Evolutionary conservation across 2,329 filamentous ascomycete species (phyloP), one percentile per base, ranked within the genome.

Genomic region (Raffaelea ambrosiae): DNA sequence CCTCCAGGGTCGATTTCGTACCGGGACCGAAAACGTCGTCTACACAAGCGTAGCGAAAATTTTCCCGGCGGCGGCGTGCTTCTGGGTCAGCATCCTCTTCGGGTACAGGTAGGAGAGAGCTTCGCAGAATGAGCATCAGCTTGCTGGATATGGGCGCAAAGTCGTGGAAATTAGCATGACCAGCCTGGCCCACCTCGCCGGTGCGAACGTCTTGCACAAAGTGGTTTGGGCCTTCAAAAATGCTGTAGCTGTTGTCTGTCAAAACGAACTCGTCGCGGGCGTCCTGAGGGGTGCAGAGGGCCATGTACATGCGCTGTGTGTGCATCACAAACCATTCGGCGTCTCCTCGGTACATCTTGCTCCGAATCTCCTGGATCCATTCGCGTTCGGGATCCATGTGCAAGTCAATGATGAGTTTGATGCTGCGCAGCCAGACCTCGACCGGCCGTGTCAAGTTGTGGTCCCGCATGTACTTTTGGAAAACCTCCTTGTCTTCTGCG

Each of bases 351-450:
- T 56, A 61, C 54, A 60, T 60, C 14, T 46, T 41, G 4, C 51
- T 43, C 4, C 14, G n/a, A 4, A 61, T 46, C n/a, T 57, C 48
- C 5, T 10, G 3, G 1, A 44, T 11, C 58, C 59, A 61, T 5
- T 52, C 43, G 3, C 40, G 14, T 14, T 53, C 51, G 4, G 49
- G 45, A 29, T 58, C 55, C 55, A 58, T 59, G 4, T 57, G 52
- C 8, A 58, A 26, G 7, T 59, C 50, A 20, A 59, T 55, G 23
- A 60, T 57, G 20, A 55, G 47, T 31, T 56, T 53, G 31, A 61
- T 49, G 14, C 54, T 54, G 18, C 59, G 48, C 16, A 59, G 54
- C 59, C 59, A 61, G 9, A 60, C 58, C 13, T 61, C 55, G 20
- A 59, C 20, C 1, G 59, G 58, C 14, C 54, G 48, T 38, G 51